Percentiles rank a stretch among this genome's conserved stretches.
Conservation (phyloP, 2,329 filamentous ascomycete species). For the Trichoderma hamatum region DNA sequence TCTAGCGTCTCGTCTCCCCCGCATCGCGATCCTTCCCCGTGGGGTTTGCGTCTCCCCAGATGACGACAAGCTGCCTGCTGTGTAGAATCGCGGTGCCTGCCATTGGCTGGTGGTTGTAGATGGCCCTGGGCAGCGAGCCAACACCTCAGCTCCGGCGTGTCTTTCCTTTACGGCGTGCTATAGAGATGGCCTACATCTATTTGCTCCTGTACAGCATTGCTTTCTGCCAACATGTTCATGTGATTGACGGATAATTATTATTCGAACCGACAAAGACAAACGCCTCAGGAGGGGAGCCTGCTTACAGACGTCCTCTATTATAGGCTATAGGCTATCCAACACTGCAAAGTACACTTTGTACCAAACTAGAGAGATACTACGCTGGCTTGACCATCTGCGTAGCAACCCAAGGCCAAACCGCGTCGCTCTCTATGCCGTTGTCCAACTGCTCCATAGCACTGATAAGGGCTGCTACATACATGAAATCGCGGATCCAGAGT, state of each 20-base stretch:
- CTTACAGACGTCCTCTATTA: not conserved
- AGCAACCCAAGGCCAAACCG: not conserved
- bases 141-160: not conserved
- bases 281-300: not conserved
- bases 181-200: not conserved
- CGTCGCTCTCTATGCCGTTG: not conserved
- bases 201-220: not conserved
- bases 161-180: not conserved
- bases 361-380: not conserved
- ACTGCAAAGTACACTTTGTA: not conserved
- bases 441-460: not conserved
- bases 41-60: constrained; percentile 14
- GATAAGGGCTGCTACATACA: too few species aligned
- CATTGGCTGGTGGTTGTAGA: constrained; percentile 7
- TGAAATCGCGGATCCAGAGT: not conserved
- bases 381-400: not conserved
- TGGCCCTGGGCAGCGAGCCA: not conserved
- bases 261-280: not conserved
- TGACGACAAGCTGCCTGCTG: constrained; percentile 10
- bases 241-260: not conserved
- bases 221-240: not conserved
- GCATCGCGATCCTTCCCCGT: constrained; percentile 24
- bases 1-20: constrained; percentile 18
- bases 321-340: not conserved
- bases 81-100: not conserved